A percentile compares a stretch with the other conserved stretches of the same genome.
Evolutionary conservation across 2,329 filamentous ascomycete species (phyloP).

Genomic region (Phialemoniopsis sp.): DNA sequence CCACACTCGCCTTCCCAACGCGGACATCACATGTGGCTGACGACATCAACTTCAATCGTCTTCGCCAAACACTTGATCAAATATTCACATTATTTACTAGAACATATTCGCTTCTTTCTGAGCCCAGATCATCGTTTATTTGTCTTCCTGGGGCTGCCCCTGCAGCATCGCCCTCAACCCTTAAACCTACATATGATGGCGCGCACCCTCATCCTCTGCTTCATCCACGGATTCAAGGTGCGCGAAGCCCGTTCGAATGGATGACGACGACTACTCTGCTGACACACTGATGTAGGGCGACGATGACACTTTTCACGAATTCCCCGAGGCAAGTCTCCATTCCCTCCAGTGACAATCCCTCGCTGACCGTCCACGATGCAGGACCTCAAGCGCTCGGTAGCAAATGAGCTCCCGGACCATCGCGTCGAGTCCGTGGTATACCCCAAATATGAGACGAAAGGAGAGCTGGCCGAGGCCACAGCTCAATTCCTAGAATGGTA

Average conservation of each 20-base stretch:
- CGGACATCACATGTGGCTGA: too few relatives aligned
- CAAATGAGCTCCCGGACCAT: conserved; percentile 55
- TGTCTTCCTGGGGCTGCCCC: too few relatives aligned
- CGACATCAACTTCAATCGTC: too few relatives aligned
- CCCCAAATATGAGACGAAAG: conserved; percentile 69
- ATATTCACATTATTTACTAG: too few relatives aligned
- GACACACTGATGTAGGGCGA: conserved; percentile 43
- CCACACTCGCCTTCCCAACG: too few relatives aligned
- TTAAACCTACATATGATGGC: conserved; percentile 22
- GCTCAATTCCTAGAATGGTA: conserved; percentile 43
- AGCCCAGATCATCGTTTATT: too few relatives aligned
- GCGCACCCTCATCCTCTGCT: conserved; percentile 63
- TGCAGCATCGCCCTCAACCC: too few relatives aligned
- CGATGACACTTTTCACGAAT: conserved; percentile 65
- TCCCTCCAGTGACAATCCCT: neutral
- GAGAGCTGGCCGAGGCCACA: conserved; percentile 53
- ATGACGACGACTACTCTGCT: neutral
- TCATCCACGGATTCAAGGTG: conserved; percentile 73
- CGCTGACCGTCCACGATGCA: conserved; percentile 9
- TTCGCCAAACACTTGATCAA: too few relatives aligned
- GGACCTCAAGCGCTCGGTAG: conserved; percentile 56
- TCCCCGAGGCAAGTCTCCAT: conserved; percentile 43
- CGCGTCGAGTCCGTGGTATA: conserved; percentile 60
- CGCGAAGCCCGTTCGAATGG: neutral
- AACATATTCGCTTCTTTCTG: too few relatives aligned